Base-by-base conservation (phyloP, 768 basidiomycete species). In the Hortiboletus campestris region DNA sequence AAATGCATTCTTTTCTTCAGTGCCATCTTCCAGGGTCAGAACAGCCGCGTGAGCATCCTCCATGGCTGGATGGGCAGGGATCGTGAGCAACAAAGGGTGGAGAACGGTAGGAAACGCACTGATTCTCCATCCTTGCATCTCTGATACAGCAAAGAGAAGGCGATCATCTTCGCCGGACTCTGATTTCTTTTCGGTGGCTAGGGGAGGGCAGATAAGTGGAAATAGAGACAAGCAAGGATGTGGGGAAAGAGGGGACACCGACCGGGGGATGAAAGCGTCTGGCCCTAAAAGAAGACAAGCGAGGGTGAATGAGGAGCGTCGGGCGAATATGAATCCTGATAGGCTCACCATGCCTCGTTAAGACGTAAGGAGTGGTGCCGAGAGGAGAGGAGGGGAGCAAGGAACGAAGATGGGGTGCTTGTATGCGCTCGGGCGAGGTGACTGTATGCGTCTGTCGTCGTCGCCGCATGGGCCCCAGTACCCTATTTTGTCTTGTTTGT, bases 101-200 rank as follows among this genome's bases (percentile, higher is more conserved):
- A 43, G 16, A 48, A 36, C 2, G 17, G 39, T 36, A 35, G 36
- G 55, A 57, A 31, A 88, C 96, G 75, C 67, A 99, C 96, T 85
- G 75, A 98, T 88, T 74, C 97, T 81, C 97, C 97, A 99, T 65
- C 97, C 97, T 74, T 99, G 97, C 96, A 98, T 98, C 75, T 98
- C 95, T 44, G 90, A 87, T 41, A 97, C 81, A 8, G 83, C 88
- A 72, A 86, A 98, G 44, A 79, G 65, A 72, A 82, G 86, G 54
- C 82, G 82, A 57, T 77, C 79, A 82, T 92, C 86, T 59, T 76
- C 78, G 41, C 91, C 94, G 20, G 78, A 72, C 62, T 85, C 81
- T 6, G 91, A 86, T 68, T 80, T 82, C 80, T 98, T 99, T 61
- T 83, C 82, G 50, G 89, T 94, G 20, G 85, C 93, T 94, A 64